These are phyloP conservation scores for Metschnikowia santaceciliae DNA, from an alignment of 805 yeast species.

Conservation along the genomic window DNA sequence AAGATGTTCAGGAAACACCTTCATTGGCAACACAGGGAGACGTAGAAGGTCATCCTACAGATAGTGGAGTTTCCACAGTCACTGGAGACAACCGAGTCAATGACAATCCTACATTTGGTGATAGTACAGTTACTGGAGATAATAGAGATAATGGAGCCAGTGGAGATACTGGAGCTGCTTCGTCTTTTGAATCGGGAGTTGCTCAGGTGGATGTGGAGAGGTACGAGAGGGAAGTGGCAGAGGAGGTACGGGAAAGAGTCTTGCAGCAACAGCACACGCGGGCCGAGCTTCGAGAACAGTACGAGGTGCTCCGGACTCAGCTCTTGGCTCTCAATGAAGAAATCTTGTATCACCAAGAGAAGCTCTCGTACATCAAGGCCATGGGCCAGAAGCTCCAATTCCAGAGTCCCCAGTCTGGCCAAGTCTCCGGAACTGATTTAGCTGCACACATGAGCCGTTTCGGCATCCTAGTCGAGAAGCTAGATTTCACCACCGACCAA, in stretches of 20 bases:
- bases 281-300: slow-evolving; percentile 6
- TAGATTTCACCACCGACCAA: slow-evolving; percentile 6
- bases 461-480: slow-evolving; percentile 25
- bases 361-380: slow-evolving; percentile 24
- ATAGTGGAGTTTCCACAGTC: no score
- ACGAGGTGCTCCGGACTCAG: slow-evolving; percentile 9
- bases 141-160: no score
- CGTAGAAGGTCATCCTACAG: no score
- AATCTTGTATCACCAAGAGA: slow-evolving; percentile 27
- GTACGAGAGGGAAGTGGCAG: neutral
- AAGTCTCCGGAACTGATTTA: neutral
- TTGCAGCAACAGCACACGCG: neutral
- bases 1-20: no score
- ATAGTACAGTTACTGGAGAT: no score
- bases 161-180: no score
- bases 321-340: slow-evolving; percentile 15
- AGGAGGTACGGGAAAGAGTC: neutral
- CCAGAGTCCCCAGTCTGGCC: neutral
- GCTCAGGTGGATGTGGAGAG: neutral
- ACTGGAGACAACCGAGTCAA: no score
- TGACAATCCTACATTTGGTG: no score
- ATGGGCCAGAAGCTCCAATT: slow-evolving; percentile 12
- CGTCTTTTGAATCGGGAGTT: no score
- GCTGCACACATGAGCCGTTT: slow-evolving; percentile 24
- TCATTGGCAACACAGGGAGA: no score